Percentiles rank a stretch among this genome's conserved stretches.
Conservation (phyloP, 2,329 filamentous ascomycete species). For the Diaporthe sp. region DNA sequence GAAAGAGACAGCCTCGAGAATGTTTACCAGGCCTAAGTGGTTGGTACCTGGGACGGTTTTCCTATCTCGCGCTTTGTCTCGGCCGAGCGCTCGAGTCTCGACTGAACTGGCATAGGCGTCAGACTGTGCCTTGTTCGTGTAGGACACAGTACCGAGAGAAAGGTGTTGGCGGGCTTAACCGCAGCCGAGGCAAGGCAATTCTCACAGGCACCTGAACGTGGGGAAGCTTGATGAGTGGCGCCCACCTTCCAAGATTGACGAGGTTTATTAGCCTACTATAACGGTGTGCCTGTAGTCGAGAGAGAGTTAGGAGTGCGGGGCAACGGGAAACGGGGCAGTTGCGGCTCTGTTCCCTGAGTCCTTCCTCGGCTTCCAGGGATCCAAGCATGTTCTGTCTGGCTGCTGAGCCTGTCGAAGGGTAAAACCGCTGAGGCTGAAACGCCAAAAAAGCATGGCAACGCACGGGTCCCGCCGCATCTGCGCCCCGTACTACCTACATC, state of each 20-base stretch:
- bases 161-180: background rate
- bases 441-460: background rate
- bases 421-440: slow-evolving; percentile 15
- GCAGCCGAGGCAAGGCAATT: slow-evolving; percentile 27
- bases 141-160: background rate
- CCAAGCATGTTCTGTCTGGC: background rate
- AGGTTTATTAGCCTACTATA: background rate
- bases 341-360: slow-evolving; percentile 10
- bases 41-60: too few species aligned
- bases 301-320: slow-evolving; percentile 20
- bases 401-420: background rate
- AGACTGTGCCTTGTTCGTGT: background rate
- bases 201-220: slow-evolving; percentile 18
- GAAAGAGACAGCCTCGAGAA: background rate
- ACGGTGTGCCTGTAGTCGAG: background rate
- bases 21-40: background rate
- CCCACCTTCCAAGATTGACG: background rate
- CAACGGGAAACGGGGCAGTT: background rate
- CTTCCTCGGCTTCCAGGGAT: background rate
- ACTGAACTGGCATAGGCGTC: background rate
- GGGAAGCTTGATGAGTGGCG: slow-evolving; percentile 1
- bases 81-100: background rate
- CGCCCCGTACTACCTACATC: background rate
- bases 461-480: background rate
- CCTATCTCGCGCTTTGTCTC: background rate